Evolutionary conservation across 345 rosid genomes (phyloP), one percentile per base, ranked within the genome.

Genomic region (Orychophragmus violaceus): DNA sequence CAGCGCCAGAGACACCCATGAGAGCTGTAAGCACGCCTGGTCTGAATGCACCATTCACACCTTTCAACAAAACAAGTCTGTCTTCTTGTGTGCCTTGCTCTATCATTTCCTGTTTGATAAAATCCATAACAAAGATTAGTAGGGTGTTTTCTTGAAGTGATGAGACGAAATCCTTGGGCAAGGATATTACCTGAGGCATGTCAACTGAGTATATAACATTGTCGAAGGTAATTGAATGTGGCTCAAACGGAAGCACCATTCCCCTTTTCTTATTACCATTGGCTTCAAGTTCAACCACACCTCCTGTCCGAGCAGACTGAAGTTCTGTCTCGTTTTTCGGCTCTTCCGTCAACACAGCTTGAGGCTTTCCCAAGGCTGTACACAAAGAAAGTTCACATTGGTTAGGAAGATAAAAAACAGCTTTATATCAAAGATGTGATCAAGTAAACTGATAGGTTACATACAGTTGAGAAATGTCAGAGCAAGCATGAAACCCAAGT

Each of bases 1-100:
- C 95, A 4, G 95, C 95, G n/a, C 94, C 94, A 13, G 87, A 83
- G 30, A 83, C 86, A 59, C 90, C 93, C 93, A 87, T 87, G 32
- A 84, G 76, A 71, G 92, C 90, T 11, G 96, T 88, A 3, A 89
- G 90, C 63, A 89, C 88, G 3, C 96, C 96, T 8, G 93, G 93
- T 77, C 90, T 82, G 68, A 89, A 89, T 28, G 96, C 80, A 41
- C 96, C 95, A 29, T 83, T 90, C 25, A 90, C 88, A 24, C 89
- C 84, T 74, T 81, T 87, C 72, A 90, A 64, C 19, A 87, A 80
- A 42, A 79, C 83, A 83, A 90, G 75, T 56, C 46, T 90, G 64
- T 87, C 84, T 50, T 84, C 88, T 14, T 6, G 49, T 27, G 82
- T 62, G 33, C 88, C 97, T 74, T 78, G 90, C 53, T 54, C 69